Base-by-base conservation (phyloP, 139 green algal species). In the Pycnococcus provasolii region DNA sequence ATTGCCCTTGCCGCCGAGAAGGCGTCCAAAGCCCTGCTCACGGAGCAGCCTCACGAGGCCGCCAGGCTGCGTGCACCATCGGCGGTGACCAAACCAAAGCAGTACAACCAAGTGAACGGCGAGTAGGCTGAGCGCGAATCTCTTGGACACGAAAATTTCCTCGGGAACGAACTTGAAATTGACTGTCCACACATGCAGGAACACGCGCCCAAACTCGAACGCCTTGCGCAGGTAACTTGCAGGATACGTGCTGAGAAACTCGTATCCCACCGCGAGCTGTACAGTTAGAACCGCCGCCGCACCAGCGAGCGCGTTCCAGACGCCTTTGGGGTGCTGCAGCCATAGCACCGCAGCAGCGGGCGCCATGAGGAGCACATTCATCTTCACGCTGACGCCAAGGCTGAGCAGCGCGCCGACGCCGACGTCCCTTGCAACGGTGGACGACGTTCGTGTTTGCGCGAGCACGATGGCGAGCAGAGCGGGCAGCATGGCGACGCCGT, bases 141-240 rank as follows among this genome's bases (percentile, higher is more conserved):
- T 42, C 41, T 60, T 70, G 2, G 79, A 88, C 42, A 81, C 3
- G 66, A 95, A 95, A 9, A 77, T 40, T 2, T 68, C 43, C 60
- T 91, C 78, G 0, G 82, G 81, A 9, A 95, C 58, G 58, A 94
- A 94, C 62, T 88, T 82, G 45, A 87, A 86, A 72, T 95, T 95
- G 11, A 95, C 88, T 26, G 79, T 84, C 88, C 88, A 95, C 15
- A 77, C 52, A 64, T 87, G 78, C 6, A 81, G 70, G 75, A 95
- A 95, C 45, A 85, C 75, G 5, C 88, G 71, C 13, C 46, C 41
- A 7, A 61, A 47, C n/a, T 75, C 60, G 53, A 70, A 67, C 41
- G 58, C 58, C 39, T 62, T n/a, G 8, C 44, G 8, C 1, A 77
- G 26, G 64, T 72, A 67, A 7, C 39, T 9, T 67, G 37, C 6